phyloP scores from a whole-genome alignment of 495 filamentous ascomycete genomes.

The Penicillium coprophilum region DNA sequence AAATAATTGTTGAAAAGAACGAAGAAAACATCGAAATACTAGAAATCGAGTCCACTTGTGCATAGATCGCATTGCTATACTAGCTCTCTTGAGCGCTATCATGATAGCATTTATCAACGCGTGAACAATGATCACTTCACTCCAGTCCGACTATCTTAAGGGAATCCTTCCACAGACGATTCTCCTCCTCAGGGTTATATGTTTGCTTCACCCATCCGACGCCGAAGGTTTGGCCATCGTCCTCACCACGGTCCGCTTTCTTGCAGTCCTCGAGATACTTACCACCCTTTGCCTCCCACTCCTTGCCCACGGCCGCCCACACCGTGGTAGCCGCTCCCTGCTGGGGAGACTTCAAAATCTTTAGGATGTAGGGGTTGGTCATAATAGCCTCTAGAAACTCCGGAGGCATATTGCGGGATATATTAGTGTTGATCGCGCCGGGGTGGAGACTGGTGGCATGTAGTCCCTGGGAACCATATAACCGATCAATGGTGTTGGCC shows the following conservation, averaged over 20 bases:
- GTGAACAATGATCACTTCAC: background rate
- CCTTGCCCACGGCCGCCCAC: constrained; percentile 40
- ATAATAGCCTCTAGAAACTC: constrained; percentile 18
- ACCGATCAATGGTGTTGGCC: constrained; percentile 42
- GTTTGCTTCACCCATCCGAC: constrained; percentile 35
- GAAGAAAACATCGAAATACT: background rate
- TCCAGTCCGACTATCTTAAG: constrained; percentile 33
- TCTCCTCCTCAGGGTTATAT: constrained; percentile 35
- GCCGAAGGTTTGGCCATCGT: constrained; percentile 15
- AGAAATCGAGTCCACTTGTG: background rate
- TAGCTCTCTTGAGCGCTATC: background rate
- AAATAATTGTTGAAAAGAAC: background rate
- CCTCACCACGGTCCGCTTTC: constrained; percentile 19
- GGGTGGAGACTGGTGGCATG: constrained; percentile 41
- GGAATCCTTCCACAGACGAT: constrained; percentile 41
- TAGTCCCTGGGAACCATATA: constrained; percentile 37
- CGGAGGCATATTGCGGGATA: constrained; percentile 1
- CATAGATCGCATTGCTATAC: background rate
- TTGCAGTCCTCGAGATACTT: constrained; percentile 40
- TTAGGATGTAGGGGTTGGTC: constrained; percentile 22
- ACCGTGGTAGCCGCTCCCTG: constrained; percentile 44
- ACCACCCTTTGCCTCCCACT: constrained; percentile 40
- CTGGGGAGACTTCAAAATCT: constrained; percentile 31
- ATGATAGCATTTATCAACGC: background rate
- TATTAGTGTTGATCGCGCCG: constrained; percentile 22